These are phyloP conservation scores for Fusarium tuaranense DNA, from an alignment of 2,329 filamentous ascomycete genomes.

Conservation along the genomic window DNA sequence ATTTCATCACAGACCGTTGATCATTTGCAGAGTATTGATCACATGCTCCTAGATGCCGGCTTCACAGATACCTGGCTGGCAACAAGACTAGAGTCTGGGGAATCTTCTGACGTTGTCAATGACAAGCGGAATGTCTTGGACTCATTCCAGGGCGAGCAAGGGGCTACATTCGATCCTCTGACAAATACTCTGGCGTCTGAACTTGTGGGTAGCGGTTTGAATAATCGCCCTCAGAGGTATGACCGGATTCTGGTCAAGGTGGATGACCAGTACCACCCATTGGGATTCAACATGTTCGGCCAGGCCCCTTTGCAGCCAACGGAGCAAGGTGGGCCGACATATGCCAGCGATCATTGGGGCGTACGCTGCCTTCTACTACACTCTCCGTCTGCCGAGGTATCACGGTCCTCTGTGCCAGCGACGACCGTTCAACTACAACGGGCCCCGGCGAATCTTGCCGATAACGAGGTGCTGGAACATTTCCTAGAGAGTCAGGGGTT, in stretches of 20 bases:
- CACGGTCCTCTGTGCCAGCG: conserved; percentile 8
- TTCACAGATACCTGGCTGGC: conserved; percentile 66
- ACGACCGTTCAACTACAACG: conserved; percentile 45
- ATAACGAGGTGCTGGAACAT: conserved; percentile 50
- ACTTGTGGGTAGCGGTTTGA: conserved; percentile 58
- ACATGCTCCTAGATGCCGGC: conserved; percentile 56
- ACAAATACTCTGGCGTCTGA: conserved; percentile 67
- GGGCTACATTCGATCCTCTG: conserved; percentile 73
- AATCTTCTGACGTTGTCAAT: conserved; percentile 48
- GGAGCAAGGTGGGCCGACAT: conserved; percentile 16
- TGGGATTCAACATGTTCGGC: conserved; percentile 70
- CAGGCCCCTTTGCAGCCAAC: conserved; percentile 20
- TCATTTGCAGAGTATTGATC: conserved; percentile 60
- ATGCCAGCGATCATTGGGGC: conserved; percentile 70
- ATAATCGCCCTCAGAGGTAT: conserved; percentile 72
- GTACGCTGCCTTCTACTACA: conserved; percentile 58
- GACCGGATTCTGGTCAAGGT: conserved; percentile 69
- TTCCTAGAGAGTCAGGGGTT: conserved; percentile 53
- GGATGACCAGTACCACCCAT: conserved; percentile 50
- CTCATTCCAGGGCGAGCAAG: conserved; percentile 69
- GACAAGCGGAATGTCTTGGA: conserved; percentile 47
- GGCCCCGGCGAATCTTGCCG: conserved; percentile 47
- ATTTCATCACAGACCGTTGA: conserved; percentile 63
- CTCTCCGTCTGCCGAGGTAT: conserved; percentile 3
- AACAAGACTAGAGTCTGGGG: conserved; percentile 57